Evolutionary conservation across 768 basidiomycete genomes (phyloP).

Genomic region (Mycena vitilis): DNA sequence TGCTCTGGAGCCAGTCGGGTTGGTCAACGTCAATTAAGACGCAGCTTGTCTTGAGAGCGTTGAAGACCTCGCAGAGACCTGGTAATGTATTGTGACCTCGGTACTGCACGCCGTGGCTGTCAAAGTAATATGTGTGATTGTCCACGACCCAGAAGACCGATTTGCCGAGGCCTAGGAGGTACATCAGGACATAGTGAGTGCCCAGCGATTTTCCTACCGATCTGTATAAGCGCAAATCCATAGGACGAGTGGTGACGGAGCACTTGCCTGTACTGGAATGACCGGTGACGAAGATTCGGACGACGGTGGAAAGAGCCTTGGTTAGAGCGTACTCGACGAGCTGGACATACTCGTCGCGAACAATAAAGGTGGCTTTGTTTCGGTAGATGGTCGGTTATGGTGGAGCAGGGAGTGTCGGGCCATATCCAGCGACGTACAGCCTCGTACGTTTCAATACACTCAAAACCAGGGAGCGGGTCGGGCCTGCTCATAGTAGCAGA

Average conservation of each 20-base stretch:
- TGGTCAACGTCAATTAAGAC: slow-evolving; percentile 2
- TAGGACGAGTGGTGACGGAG: background rate
- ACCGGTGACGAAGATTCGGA: slow-evolving; percentile 7
- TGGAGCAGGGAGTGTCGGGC: no score
- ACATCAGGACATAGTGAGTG: slow-evolving; percentile 13
- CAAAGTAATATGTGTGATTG: slow-evolving; percentile 1
- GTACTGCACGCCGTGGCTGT: slow-evolving; percentile 13
- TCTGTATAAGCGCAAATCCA: slow-evolving; percentile 5
- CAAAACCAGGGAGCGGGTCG: no score
- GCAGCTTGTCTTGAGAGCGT: slow-evolving; percentile 10
- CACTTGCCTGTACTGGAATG: slow-evolving; percentile 17
- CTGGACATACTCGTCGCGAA: slow-evolving; percentile 8
- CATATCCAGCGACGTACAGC: no score
- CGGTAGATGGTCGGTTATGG: background rate
- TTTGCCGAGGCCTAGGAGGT: slow-evolving; percentile 21
- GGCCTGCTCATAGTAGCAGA: no score
- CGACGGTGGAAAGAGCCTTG: background rate
- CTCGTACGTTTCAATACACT: no score
- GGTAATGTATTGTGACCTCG: no score
- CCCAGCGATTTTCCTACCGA: slow-evolving; percentile 12
- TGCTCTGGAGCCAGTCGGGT: background rate
- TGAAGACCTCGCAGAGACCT: background rate
- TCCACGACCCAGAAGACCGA: slow-evolving; percentile 18
- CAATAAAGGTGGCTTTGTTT: background rate
- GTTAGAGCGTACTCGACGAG: slow-evolving; percentile 8